Base-by-base conservation (phyloP, 1,284 basidiomycete species). In the Moniliophthora roreri region DNA sequence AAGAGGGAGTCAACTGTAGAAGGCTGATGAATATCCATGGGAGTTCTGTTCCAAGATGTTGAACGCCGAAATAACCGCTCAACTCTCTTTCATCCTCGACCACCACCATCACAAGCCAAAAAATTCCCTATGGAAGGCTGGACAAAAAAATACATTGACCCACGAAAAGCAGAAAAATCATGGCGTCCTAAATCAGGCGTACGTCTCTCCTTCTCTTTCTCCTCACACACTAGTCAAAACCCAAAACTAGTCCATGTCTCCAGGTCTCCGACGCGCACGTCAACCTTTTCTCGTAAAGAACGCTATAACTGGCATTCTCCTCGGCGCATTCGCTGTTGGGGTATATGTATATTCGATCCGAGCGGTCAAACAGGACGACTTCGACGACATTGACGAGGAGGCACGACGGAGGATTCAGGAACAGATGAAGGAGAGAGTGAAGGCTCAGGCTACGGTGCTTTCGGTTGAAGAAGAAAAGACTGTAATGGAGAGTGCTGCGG, bases 301-400 rank as follows among this genome's bases (percentile, higher is more conserved):
- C 69, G 80, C 86, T 13, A 52, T 96, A 44, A 93, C 91, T 0
- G 95, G 95, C 4, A 59, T 84, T 37, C 66, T 77, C 3, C 81
- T 98, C 53, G 78, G 85, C 40, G 78, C 80, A 1, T 96, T 98
- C 68, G 85, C 84, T 26, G 80, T 84, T n/a, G 85, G 87, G 42
- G 86, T 97, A 15, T 98, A 94, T 83, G 80, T 84, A 8, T 98
- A 98, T 72, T 95, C 94, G 13, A 95, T 98, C 67, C 82, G 84
- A 39, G 93, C 94, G 10, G 94, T 97, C 54, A 93, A 90, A 67
- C 94, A 97, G 67, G 95, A 97, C 64, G 87, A 89, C 54, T 96
- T 96, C 67, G 89, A 87, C 56, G 89, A 92, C 63, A 78, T 91
- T 36, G 90, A 92, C 62, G 86, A 89, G 58, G 87, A 89, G 66